Conservation (phyloP, 2,329 filamentous ascomycete genomes). For the Rhynchosporium secalis region DNA sequence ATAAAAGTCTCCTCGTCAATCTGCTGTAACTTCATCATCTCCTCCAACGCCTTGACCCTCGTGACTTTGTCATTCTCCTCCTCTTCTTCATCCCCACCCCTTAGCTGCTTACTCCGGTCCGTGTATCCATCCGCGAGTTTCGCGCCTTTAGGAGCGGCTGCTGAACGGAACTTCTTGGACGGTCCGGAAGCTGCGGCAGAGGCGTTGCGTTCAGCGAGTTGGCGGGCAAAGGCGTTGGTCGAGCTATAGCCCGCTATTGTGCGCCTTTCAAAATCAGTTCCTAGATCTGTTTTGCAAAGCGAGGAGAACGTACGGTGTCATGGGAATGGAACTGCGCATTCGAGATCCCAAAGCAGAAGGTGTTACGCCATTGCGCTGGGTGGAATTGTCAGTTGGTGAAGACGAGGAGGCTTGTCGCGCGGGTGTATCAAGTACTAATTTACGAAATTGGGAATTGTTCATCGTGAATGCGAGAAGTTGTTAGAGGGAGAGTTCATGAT, state of each 20-base stretch:
- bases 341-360: conserved; percentile 69
- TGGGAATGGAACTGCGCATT: conserved; percentile 79
- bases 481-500: no score
- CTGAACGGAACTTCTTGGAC: conserved; percentile 76
- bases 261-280: conserved; percentile 24
- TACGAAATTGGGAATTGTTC: conserved; percentile 96
- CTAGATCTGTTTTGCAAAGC: neutral
- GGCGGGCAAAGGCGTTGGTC: conserved; percentile 71
- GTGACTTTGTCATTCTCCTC: conserved; percentile 56
- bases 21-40: conserved; percentile 78
- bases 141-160: conserved; percentile 76
- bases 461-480: conserved; percentile 48
- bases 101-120: conserved; percentile 72
- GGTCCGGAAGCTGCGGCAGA: conserved; percentile 30
- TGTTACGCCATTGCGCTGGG: conserved; percentile 49
- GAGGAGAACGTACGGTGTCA: conserved; percentile 74
- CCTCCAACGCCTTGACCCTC: conserved; percentile 76
- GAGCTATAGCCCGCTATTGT: conserved; percentile 27
- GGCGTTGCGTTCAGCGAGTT: conserved; percentile 69
- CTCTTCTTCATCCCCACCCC: conserved; percentile 51
- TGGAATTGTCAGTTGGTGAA: conserved; percentile 22
- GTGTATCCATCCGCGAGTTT: conserved; percentile 79
- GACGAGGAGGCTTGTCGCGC: conserved; percentile 38
- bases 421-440: conserved; percentile 64
- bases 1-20: conserved; percentile 81